A percentile compares a stretch with the other conserved stretches of the same genome.
Evolutionary conservation across 2,329 filamentous ascomycete genomes (phyloP).

Genomic region (Epichloe coenophiala): DNA sequence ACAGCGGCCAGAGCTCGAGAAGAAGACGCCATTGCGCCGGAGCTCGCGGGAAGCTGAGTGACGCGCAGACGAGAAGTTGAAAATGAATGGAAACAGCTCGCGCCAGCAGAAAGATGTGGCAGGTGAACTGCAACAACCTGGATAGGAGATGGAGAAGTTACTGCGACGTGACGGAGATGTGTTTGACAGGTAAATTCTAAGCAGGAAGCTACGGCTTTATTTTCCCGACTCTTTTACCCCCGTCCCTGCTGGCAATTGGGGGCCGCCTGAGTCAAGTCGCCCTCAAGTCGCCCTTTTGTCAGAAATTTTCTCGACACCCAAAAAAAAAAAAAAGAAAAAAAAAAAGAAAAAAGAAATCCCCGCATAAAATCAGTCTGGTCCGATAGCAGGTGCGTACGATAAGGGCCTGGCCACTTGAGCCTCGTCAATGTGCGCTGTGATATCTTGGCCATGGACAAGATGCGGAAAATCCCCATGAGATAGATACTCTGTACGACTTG

Average conservation of each 20-base stretch:
- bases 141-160: not conserved
- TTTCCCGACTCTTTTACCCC: not conserved
- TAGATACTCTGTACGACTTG: too few species aligned
- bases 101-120: not conserved
- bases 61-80: not conserved
- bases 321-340: too few species aligned
- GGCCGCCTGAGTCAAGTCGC: not conserved
- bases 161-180: not conserved
- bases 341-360: too few species aligned
- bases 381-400: too few species aligned
- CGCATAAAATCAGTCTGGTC: too few species aligned
- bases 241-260: not conserved
- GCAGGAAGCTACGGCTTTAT: not conserved
- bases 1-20: constrained; percentile 28
- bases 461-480: too few species aligned
- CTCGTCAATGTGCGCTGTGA: too few species aligned
- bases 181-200: not conserved
- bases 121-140: not conserved
- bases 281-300: too few species aligned
- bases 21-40: constrained; percentile 30
- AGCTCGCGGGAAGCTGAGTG: not conserved
- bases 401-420: too few species aligned
- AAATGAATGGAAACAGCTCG: not conserved
- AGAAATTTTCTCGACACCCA: too few species aligned
- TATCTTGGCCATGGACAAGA: too few species aligned